These are phyloP conservation scores for Pseudogymnoascus sp. DNA, from an alignment of 2,329 filamentous ascomycete genomes.

Conservation along the genomic window DNA sequence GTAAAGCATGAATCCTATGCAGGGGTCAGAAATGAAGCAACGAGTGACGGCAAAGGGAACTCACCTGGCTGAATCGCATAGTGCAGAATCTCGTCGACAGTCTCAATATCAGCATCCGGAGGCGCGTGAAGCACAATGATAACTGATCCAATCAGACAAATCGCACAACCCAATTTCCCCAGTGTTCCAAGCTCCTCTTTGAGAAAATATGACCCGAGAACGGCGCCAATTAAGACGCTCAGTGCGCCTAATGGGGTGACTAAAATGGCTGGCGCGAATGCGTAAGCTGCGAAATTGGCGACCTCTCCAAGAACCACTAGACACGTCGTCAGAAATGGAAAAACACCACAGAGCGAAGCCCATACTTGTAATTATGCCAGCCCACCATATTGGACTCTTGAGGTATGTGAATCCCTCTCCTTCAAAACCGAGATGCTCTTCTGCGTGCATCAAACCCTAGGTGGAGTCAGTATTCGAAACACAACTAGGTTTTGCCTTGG, in stretches of 20 bases:
- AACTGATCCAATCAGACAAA: conserved; percentile 90
- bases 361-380: conserved; percentile 80
- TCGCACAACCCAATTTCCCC: conserved; percentile 90
- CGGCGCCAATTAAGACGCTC: conserved; percentile 88
- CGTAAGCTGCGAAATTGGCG: conserved; percentile 96
- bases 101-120: conserved; percentile 82
- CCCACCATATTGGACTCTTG: conserved; percentile 96
- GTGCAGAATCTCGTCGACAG: conserved; percentile 82
- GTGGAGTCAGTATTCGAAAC: conserved; percentile 14
- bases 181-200: conserved; percentile 82
- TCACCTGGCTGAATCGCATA: conserved; percentile 87
- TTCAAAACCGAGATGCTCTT: conserved; percentile 88
- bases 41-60: conserved; percentile 20
- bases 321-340: conserved; percentile 19
- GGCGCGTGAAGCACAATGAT: conserved; percentile 97
- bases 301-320: conserved; percentile 86
- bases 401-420: conserved; percentile 94
- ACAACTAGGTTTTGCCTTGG: neutral
- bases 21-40: neutral
- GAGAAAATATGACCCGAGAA: conserved; percentile 90
- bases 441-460: conserved; percentile 82
- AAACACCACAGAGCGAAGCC: conserved; percentile 13
- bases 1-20: conserved; percentile 81
- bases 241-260: conserved; percentile 91
- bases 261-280: conserved; percentile 96